Evolutionary conservation across 2,329 filamentous ascomycete genomes (phyloP).

Genomic region (Trichoderma sp.): DNA sequence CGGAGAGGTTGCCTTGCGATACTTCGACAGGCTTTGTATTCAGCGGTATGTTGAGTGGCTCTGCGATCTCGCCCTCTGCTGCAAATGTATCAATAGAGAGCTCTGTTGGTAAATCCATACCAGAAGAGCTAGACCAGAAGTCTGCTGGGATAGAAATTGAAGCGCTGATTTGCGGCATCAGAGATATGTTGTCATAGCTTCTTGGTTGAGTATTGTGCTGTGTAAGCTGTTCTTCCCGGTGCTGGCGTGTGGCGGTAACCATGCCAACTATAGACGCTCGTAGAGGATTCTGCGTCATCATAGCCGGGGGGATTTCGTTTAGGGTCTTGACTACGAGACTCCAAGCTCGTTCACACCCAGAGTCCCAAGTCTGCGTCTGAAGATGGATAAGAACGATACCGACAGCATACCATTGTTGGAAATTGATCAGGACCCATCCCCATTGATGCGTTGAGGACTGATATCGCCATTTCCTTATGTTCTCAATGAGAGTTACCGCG

Average conservation of each 20-base stretch:
- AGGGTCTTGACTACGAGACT: background rate
- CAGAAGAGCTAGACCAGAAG: background rate
- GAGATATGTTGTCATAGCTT: background rate
- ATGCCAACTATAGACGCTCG: background rate
- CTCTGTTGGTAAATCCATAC: background rate
- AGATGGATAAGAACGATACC: background rate
- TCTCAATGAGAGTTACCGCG: background rate
- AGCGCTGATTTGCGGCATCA: background rate
- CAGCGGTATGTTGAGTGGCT: background rate
- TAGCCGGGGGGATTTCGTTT: background rate
- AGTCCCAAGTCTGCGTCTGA: background rate
- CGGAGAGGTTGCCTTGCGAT: background rate
- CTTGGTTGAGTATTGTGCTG: background rate
- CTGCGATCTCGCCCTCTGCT: background rate
- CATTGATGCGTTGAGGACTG: background rate
- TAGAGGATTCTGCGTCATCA: constrained; percentile 8
- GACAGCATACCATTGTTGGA: background rate
- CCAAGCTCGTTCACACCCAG: background rate
- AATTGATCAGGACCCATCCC: background rate
- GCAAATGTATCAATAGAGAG: background rate
- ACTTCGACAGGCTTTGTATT: background rate
- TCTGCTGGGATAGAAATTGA: background rate
- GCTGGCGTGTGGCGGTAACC: background rate
- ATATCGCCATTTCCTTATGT: background rate
- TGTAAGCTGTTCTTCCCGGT: background rate